These are phyloP conservation scores for Apiospora saccharicola DNA, from an alignment of 2,329 filamentous ascomycete genomes.

Conservation along the genomic window DNA sequence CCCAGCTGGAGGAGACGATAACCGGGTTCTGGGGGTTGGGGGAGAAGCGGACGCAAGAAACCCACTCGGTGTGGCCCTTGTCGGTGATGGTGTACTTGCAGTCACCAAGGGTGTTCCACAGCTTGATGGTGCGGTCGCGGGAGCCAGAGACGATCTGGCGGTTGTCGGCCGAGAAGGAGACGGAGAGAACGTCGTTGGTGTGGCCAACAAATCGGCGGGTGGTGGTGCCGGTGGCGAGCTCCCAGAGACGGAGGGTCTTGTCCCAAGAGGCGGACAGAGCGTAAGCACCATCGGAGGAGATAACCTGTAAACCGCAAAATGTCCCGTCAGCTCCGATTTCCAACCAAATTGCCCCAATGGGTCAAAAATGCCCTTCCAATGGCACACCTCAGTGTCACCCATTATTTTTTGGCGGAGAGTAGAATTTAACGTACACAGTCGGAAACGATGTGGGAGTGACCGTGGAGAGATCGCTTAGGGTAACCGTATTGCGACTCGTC, in stretches of 20 bases:
- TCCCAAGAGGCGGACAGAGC: constrained; percentile 99
- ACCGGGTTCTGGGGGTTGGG: constrained; percentile 99
- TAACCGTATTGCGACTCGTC: constrained; percentile 98
- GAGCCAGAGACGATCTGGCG: constrained; percentile 99
- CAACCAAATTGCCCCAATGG: not conserved
- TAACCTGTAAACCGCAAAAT: constrained; percentile 70
- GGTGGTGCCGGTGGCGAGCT: constrained; percentile 95
- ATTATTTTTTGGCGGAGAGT: constrained; percentile 26
- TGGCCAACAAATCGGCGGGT: constrained; percentile 99
- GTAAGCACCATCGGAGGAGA: constrained; percentile 99
- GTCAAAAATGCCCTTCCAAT: constrained; percentile 29
- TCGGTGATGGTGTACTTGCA: constrained; percentile 99
- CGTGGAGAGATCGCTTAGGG: constrained; percentile 98
- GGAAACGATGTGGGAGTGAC: constrained; percentile 99
- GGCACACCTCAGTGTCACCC: constrained; percentile 25
- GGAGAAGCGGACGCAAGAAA: constrained; percentile 99
- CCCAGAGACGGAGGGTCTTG: constrained; percentile 99
- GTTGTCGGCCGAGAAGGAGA: constrained; percentile 99
- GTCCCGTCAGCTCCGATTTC: constrained; percentile 35
- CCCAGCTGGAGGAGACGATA: constrained; percentile 98
- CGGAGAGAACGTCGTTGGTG: constrained; percentile 99
- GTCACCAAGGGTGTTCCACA: constrained; percentile 99
- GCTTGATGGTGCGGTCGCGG: constrained; percentile 98
- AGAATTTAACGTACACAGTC: constrained; percentile 84
- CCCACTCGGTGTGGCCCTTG: constrained; percentile 99